Conservation (phyloP, 495 filamentous ascomycete species). For the Bacidia rubella region DNA sequence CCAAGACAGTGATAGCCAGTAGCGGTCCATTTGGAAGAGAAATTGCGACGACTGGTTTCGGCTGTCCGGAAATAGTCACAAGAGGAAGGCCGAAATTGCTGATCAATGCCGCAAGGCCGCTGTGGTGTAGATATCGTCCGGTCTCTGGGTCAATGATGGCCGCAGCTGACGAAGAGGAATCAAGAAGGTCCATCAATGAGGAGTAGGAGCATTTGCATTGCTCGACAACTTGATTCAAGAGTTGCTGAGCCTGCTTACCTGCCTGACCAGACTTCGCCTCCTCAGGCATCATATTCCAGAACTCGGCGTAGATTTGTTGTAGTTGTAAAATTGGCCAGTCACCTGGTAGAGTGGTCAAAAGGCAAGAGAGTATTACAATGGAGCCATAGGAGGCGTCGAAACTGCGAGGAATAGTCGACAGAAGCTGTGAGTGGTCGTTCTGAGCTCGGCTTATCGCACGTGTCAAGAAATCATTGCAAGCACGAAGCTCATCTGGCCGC, state of each 20-base stretch:
- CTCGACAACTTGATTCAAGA: not conserved
- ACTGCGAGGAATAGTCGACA: not conserved
- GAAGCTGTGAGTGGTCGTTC: not conserved
- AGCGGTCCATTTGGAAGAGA: constrained; percentile 25
- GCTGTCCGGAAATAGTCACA: not conserved
- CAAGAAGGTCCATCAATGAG: not conserved
- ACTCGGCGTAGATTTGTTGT: not conserved
- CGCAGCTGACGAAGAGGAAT: not conserved
- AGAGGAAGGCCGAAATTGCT: not conserved
- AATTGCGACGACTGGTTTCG: constrained; percentile 24
- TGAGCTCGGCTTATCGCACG: not conserved
- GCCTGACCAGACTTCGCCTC: not conserved
- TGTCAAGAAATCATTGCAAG: not conserved
- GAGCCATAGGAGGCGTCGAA: not conserved
- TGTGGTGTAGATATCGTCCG: not conserved
- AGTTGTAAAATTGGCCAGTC: not conserved
- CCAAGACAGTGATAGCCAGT: constrained; percentile 21
- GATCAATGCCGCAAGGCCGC: not conserved
- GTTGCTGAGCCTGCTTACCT: not conserved
- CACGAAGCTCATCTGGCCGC: not conserved
- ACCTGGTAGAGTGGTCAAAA: not conserved
- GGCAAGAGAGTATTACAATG: not conserved
- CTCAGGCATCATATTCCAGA: not conserved
- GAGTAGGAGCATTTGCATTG: not conserved
- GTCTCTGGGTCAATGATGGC: not conserved